Evolutionary conservation across 2,329 filamentous ascomycete genomes (phyloP).

Genomic region (Diaporthe sp.): DNA sequence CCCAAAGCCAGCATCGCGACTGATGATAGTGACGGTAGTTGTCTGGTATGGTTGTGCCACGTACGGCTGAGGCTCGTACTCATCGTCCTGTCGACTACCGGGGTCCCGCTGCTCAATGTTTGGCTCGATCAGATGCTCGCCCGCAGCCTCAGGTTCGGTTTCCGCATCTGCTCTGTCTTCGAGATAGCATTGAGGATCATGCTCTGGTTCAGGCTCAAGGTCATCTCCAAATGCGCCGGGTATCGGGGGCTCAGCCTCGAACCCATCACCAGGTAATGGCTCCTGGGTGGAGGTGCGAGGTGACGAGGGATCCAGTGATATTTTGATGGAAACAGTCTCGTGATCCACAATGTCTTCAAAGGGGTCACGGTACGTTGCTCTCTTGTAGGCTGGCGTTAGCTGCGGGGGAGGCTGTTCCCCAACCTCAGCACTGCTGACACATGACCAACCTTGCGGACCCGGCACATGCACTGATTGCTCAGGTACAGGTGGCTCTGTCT

Average conservation of each 20-base stretch:
- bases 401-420: conserved; percentile 48
- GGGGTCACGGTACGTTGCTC: conserved; percentile 63
- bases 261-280: conserved; percentile 44
- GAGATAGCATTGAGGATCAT: conserved; percentile 27
- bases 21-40: conserved; percentile 65
- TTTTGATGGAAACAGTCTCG: conserved; percentile 56
- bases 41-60: conserved; percentile 53
- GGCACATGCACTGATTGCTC: conserved; percentile 43
- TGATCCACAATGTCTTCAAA: conserved; percentile 60
- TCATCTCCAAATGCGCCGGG: conserved; percentile 52
- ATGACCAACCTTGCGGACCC: conserved; percentile 33
- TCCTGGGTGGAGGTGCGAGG: conserved; percentile 31
- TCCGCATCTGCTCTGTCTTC: conserved; percentile 40
- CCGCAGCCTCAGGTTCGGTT: conserved; percentile 22
- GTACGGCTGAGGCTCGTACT: conserved; percentile 58
- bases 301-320: conserved; percentile 55
- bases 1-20: conserved; percentile 58
- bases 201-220: conserved; percentile 34
- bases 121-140: conserved; percentile 22
- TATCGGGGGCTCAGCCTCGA: conserved; percentile 44
- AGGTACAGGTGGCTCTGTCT: conserved; percentile 66
- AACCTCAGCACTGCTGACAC: conserved; percentile 1
- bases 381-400: conserved; percentile 46
- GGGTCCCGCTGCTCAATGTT: conserved; percentile 8
- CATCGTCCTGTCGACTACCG: conserved; percentile 38